Evolutionary conservation across 1,284 basidiomycete species (phyloP).

Genomic region (Sutorius eximius): DNA sequence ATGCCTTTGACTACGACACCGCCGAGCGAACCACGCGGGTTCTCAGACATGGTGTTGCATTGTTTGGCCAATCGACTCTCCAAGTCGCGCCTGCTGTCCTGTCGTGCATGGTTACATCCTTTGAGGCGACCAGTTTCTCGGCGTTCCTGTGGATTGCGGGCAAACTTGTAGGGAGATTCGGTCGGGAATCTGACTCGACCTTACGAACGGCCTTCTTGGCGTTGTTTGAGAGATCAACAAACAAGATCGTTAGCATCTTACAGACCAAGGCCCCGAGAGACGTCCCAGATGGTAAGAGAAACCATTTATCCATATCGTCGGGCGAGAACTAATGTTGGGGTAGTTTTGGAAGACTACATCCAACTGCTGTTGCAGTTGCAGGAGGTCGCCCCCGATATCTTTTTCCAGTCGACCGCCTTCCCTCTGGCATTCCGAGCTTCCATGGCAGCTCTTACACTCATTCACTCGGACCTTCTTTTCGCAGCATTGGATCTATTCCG

Average conservation of each 20-base stretch:
- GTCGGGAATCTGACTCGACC: slow-evolving; percentile 54
- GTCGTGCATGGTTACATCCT: slow-evolving; percentile 73
- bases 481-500: slow-evolving; percentile 82
- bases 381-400: slow-evolving; percentile 68
- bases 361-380: slow-evolving; percentile 78
- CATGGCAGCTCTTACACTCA: slow-evolving; percentile 75
- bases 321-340: slow-evolving; percentile 1
- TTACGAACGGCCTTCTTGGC: slow-evolving; percentile 59
- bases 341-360: slow-evolving; percentile 95
- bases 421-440: slow-evolving; percentile 73
- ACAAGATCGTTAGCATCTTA: slow-evolving; percentile 66
- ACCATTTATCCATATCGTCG: not conserved
- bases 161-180: slow-evolving; percentile 77
- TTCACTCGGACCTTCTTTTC: slow-evolving; percentile 80
- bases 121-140: slow-evolving; percentile 81
- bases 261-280: slow-evolving; percentile 66
- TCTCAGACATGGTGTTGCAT: slow-evolving; percentile 77
- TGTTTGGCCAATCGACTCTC: slow-evolving; percentile 75
- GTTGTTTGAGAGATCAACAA: slow-evolving; percentile 76
- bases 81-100: slow-evolving; percentile 73
- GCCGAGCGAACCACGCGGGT: slow-evolving; percentile 89
- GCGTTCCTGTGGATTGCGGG: slow-evolving; percentile 95
- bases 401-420: slow-evolving; percentile 77
- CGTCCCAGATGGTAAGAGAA: slow-evolving; percentile 75
- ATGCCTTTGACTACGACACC: slow-evolving; percentile 77